Percentiles rank a stretch among this genome's conserved stretches.
These are phyloP conservation scores for Phragmites australis DNA, from an alignment of 176 grass and related monocot genomes.

Conservation along the genomic window DNA sequence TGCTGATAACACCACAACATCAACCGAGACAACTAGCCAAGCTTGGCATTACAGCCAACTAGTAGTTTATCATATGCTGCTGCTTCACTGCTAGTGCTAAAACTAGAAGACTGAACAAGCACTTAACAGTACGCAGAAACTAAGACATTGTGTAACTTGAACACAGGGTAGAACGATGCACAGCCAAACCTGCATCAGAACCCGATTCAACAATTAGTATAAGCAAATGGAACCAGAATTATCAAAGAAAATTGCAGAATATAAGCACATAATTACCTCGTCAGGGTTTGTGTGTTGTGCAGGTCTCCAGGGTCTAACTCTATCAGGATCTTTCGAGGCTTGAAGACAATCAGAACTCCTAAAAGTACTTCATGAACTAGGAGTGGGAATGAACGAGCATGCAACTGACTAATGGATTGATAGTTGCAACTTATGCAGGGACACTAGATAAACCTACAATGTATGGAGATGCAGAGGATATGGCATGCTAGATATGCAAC, in stretches of 20 bases:
- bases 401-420: conserved; percentile 7
- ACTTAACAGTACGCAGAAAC: not conserved
- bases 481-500: conserved; percentile 31
- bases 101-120: not conserved
- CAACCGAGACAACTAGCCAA: not conserved
- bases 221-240: not conserved
- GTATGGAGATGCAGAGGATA: not conserved
- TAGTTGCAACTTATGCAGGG: conserved; percentile 16
- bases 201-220: not conserved
- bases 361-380: not conserved
- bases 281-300: not conserved
- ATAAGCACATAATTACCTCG: conserved; percentile 17
- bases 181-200: conserved; percentile 33
- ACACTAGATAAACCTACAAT: conserved; percentile 3
- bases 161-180: not conserved
- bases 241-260: not conserved
- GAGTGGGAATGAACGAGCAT: not conserved
- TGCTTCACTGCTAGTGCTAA: conserved; percentile 1
- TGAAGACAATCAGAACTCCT: conserved; percentile 14
- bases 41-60: not conserved
- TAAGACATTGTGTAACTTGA: not conserved
- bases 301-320: not conserved
- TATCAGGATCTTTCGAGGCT: not conserved
- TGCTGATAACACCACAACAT: conserved; percentile 10
- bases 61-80: not conserved